phyloP scores from a whole-genome alignment of 2,329 filamentous ascomycete species.

The Uncinocarpus reesii region DNA sequence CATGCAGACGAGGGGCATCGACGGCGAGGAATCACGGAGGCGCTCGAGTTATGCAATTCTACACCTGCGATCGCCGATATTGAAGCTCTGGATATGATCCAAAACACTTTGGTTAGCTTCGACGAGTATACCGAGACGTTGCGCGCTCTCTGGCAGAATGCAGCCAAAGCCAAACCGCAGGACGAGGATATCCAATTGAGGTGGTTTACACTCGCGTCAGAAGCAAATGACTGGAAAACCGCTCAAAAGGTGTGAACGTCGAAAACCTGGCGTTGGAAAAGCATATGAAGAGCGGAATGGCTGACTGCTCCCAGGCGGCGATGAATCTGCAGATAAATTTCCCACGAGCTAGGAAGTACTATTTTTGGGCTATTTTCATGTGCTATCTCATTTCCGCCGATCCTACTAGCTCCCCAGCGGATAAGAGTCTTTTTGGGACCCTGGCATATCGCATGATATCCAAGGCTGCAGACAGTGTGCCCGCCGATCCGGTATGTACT shows the following conservation, averaged over 20 bases:
- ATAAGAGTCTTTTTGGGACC: conserved; percentile 40
- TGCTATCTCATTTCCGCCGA: conserved; percentile 35
- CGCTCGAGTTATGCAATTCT: conserved; percentile 34
- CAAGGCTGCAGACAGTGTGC: conserved; percentile 38
- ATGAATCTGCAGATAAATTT: conserved; percentile 43
- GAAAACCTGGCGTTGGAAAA: neutral
- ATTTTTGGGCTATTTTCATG: conserved; percentile 42
- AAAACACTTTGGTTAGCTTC: conserved; percentile 31
- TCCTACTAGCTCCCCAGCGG: conserved; percentile 30
- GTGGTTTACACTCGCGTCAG: conserved; percentile 38
- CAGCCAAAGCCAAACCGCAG: conserved; percentile 36
- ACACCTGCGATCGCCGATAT: conserved; percentile 37
- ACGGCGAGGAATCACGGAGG: conserved; percentile 36
- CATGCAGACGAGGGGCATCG: conserved; percentile 35
- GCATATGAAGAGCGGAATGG: conserved; percentile 9
- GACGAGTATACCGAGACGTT: conserved; percentile 28
- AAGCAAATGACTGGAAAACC: conserved; percentile 36
- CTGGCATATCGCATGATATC: conserved; percentile 42
- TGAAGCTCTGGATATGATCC: conserved; percentile 36
- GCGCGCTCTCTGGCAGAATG: conserved; percentile 38
- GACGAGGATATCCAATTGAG: conserved; percentile 36
- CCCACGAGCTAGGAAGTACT: conserved; percentile 39
- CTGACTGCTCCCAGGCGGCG: conserved; percentile 32
- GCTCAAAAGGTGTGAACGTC: conserved; percentile 38
- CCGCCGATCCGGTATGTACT: conserved; percentile 33